These are phyloP conservation scores for Alnus rubra DNA, from an alignment of 306 rosid genomes.

Conservation along the genomic window DNA sequence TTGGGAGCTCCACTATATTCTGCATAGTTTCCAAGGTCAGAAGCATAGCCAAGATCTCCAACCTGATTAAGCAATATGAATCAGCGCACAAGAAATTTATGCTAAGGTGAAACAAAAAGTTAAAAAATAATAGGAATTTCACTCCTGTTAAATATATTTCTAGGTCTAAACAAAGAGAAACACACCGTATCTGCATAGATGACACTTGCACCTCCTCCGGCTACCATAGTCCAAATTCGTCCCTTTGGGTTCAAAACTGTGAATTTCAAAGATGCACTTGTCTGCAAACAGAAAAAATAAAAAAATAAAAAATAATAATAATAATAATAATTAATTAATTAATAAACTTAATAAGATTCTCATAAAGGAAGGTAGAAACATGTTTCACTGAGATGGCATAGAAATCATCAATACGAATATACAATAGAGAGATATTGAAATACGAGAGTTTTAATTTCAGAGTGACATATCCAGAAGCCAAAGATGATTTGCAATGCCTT, in stretches of 20 bases:
- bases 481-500: not conserved
- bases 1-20: conserved; percentile 99
- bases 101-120: conserved; percentile 16
- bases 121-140: conserved; percentile 13
- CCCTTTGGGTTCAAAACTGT: conserved; percentile 93
- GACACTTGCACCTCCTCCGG: conserved; percentile 99
- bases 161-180: conserved; percentile 22
- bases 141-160: not conserved
- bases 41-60: conserved; percentile 94
- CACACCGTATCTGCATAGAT: conserved; percentile 91
- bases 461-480: not conserved
- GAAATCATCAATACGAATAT: not conserved
- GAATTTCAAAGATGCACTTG: conserved; percentile 93
- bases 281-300: conserved; percentile 46
- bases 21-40: conserved; percentile 96
- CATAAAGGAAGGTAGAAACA: not conserved
- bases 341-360: not conserved
- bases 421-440: conserved; percentile 11
- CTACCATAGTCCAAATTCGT: conserved; percentile 99
- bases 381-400: not conserved
- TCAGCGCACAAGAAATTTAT: conserved; percentile 9
- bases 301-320: no score
- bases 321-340: not conserved
- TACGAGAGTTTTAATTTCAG: conserved; percentile 8
- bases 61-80: conserved; percentile 47